phyloP scores from a whole-genome alignment of 768 basidiomycete species.

The Boletus rufocinnamomeus region DNA sequence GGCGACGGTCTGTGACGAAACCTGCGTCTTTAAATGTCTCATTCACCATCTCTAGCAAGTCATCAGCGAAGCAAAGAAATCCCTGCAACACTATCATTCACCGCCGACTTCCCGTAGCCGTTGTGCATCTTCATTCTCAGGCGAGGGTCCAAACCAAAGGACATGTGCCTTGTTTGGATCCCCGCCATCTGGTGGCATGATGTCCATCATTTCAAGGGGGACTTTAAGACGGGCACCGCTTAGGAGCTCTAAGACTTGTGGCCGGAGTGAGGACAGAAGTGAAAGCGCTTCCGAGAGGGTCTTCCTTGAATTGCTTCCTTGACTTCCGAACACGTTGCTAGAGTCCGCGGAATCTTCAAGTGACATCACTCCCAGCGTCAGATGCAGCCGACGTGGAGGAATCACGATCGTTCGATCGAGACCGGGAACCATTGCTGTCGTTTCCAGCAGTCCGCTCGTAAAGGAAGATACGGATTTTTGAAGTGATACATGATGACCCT shows the following conservation, averaged over 20 bases:
- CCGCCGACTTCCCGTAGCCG: constrained; percentile 38
- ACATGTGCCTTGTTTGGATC: constrained; percentile 50
- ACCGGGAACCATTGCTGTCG: constrained; percentile 42
- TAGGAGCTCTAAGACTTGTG: constrained; percentile 47
- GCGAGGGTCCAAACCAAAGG: constrained; percentile 54
- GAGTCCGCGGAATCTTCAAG: constrained; percentile 38
- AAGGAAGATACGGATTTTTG: constrained; percentile 41
- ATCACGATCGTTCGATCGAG: constrained; percentile 64
- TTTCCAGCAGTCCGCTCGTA: constrained; percentile 25
- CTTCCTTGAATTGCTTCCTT: constrained; percentile 3
- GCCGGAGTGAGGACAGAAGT: constrained; percentile 41
- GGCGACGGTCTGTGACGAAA: constrained; percentile 48
- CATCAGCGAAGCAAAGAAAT: constrained; percentile 7
- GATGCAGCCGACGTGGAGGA: constrained; percentile 57
- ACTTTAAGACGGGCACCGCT: constrained; percentile 35
- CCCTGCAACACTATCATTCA: constrained; percentile 21
- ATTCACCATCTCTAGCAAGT: constrained; percentile 42
- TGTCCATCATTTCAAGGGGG: constrained; percentile 49
- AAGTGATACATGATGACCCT: constrained; percentile 46
- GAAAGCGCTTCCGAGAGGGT: constrained; percentile 45
- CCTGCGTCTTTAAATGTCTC: constrained; percentile 42
- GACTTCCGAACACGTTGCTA: neutral
- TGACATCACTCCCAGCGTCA: constrained; percentile 76
- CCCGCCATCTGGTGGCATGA: constrained; percentile 45
- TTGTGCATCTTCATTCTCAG: constrained; percentile 33